These are phyloP conservation scores for Lasiosphaeriaceae sp. DNA, from an alignment of 495 filamentous ascomycete genomes.

Conservation along the genomic window DNA sequence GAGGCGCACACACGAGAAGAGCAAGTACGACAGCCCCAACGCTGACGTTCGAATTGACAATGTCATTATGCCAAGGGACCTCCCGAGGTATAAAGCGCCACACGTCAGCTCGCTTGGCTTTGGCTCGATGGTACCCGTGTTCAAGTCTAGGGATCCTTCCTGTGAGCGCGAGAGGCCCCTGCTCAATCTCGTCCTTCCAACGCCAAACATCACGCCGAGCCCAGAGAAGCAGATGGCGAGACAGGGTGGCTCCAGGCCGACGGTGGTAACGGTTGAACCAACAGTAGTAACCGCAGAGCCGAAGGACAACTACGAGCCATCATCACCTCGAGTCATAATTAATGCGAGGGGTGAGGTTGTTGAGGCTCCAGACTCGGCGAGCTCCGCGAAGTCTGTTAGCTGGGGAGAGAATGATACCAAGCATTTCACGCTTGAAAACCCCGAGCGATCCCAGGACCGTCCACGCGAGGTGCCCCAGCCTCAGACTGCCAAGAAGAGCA, in stretches of 20 bases:
- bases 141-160: slow-evolving; percentile 43
- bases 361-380: slow-evolving; percentile 17
- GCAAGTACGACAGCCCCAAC: slow-evolving; percentile 50
- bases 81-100: slow-evolving; percentile 24
- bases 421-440: slow-evolving; percentile 55
- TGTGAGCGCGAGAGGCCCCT: slow-evolving; percentile 48
- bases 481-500: slow-evolving; percentile 23
- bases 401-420: slow-evolving; percentile 61
- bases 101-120: not conserved
- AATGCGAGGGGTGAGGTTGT: slow-evolving; percentile 16
- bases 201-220: slow-evolving; percentile 42
- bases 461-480: slow-evolving; percentile 10
- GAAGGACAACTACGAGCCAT: not conserved
- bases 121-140: slow-evolving; percentile 21
- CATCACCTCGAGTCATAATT: slow-evolving; percentile 6
- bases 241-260: slow-evolving; percentile 10
- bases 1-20: slow-evolving; percentile 38
- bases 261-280: slow-evolving; percentile 1
- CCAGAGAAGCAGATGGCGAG: slow-evolving; percentile 31
- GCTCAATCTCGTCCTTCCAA: slow-evolving; percentile 50
- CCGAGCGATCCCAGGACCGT: slow-evolving; percentile 32
- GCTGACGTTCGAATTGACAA: slow-evolving; percentile 53
- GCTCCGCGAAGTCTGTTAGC: slow-evolving; percentile 42
- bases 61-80: slow-evolving; percentile 37
- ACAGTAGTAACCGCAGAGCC: not conserved